Evolutionary conservation across 371 early-diverging fungal genomes (phyloP).

Genomic region (Mucor saturninus): DNA sequence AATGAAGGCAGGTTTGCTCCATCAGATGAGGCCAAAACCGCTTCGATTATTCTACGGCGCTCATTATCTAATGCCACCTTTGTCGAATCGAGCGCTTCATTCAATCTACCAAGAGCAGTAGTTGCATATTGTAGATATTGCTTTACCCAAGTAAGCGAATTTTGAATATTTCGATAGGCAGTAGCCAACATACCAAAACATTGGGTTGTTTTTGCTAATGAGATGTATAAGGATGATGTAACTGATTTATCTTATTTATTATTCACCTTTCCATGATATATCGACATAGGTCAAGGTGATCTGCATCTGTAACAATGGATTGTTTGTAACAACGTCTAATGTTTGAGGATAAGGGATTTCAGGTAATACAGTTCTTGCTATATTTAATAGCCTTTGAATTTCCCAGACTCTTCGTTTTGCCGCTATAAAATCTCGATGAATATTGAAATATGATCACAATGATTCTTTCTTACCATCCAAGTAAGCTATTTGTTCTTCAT

Average conservation of each 20-base stretch:
- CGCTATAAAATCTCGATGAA: slow-evolving; percentile 6
- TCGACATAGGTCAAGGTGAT: slow-evolving; percentile 37
- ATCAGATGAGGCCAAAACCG: slow-evolving; percentile 12
- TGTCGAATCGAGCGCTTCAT: slow-evolving; percentile 6
- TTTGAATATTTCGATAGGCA: slow-evolving; percentile 23
- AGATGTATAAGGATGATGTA: neutral
- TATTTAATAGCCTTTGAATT: slow-evolving; percentile 41
- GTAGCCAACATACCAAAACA: slow-evolving; percentile 28
- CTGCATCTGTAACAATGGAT: slow-evolving; percentile 34
- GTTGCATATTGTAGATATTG: slow-evolving; percentile 31
- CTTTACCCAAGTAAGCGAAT: slow-evolving; percentile 25
- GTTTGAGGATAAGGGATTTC: slow-evolving; percentile 50
- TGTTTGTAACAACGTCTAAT: slow-evolving; percentile 44
- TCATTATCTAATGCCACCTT: slow-evolving; percentile 15
- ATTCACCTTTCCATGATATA: slow-evolving; percentile 46
- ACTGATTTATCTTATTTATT: neutral
- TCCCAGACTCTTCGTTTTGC: slow-evolving; percentile 35
- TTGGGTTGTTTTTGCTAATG: slow-evolving; percentile 25
- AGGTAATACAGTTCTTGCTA: slow-evolving; percentile 39
- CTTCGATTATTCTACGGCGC: slow-evolving; percentile 21
- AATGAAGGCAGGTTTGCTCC: neutral
- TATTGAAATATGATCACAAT: no score
- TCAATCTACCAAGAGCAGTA: slow-evolving; percentile 16
- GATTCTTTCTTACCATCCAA: slow-evolving; percentile 34
- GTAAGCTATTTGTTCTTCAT: slow-evolving; percentile 39